phyloP scores from a whole-genome alignment of 2,329 filamentous ascomycete genomes.

The Neopestalotiopsis sp. region DNA sequence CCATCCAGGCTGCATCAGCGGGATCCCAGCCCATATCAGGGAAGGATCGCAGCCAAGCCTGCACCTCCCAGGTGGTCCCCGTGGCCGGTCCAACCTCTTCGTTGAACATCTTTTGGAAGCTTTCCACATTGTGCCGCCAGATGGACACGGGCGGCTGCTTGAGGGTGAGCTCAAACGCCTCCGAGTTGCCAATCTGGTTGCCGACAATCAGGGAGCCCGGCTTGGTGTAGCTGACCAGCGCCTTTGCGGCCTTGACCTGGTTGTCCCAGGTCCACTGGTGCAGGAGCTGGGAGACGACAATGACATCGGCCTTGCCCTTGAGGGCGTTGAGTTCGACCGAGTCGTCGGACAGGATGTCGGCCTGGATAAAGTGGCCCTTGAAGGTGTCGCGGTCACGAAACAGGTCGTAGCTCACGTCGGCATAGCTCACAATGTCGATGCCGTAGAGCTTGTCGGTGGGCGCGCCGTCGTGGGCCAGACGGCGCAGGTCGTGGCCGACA shows the following conservation, averaged over 20 bases:
- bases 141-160: background rate
- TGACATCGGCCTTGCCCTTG: constrained; percentile 44
- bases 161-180: background rate
- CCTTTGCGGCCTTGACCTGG: constrained; percentile 42
- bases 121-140: background rate
- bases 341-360: constrained; percentile 38
- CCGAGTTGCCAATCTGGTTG: constrained; percentile 38
- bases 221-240: constrained; percentile 22
- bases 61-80: constrained; percentile 22
- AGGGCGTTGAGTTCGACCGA: constrained; percentile 37
- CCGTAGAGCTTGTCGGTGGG: constrained; percentile 37
- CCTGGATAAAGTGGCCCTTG: constrained; percentile 36
- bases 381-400: constrained; percentile 41
- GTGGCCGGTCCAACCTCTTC: constrained; percentile 19
- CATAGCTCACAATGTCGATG: constrained; percentile 38
- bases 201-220: constrained; percentile 44
- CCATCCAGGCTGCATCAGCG: constrained; percentile 21
- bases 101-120: constrained; percentile 21
- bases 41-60: constrained; percentile 21
- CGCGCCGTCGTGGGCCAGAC: constrained; percentile 41
- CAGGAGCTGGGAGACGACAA: constrained; percentile 47
- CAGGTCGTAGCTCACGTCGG: constrained; percentile 43
- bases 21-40: constrained; percentile 24
- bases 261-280: constrained; percentile 47
- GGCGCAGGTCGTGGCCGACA: constrained; percentile 45